Percentiles rank a stretch among this genome's conserved stretches.
phyloP scores from a whole-genome alignment of 139 green algal genomes.

The Tetradesmus obliquus region DNA sequence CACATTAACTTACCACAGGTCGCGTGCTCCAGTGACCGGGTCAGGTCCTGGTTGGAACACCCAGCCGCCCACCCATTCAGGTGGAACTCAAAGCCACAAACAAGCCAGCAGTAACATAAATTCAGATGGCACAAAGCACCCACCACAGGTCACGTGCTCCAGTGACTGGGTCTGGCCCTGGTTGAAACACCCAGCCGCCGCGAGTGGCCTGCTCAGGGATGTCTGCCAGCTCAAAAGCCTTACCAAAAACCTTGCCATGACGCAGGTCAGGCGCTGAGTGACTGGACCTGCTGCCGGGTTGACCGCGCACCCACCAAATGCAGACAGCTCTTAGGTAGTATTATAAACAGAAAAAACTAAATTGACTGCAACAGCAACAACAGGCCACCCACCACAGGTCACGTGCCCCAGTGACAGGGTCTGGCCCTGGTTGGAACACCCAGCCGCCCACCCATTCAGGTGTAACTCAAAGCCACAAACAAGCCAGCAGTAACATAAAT shows the following conservation, averaged over 20 bases:
- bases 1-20: too few species aligned
- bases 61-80: not conserved
- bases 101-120: not conserved
- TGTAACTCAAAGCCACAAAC: not conserved
- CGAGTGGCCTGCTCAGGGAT: conserved; percentile 81
- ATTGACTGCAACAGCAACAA: too few species aligned
- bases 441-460: not conserved
- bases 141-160: conserved; percentile 70
- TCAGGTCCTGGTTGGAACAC: not conserved
- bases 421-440: not conserved
- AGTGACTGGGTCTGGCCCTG: conserved; percentile 59
- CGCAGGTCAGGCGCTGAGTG: not conserved
- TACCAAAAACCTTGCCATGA: not conserved
- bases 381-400: too few species aligned
- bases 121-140: not conserved
- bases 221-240: conserved; percentile 54
- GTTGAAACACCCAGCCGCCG: conserved; percentile 82
- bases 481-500: not conserved
- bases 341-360: too few species aligned
- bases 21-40: too few species aligned
- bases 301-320: not conserved
- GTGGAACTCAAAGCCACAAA: not conserved
- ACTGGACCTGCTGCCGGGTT: not conserved
- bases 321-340: too few species aligned
- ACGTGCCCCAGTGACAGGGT: too few species aligned